Conservation (phyloP, 164 flowering plant genomes). For the Liriodendron chinense region DNA sequence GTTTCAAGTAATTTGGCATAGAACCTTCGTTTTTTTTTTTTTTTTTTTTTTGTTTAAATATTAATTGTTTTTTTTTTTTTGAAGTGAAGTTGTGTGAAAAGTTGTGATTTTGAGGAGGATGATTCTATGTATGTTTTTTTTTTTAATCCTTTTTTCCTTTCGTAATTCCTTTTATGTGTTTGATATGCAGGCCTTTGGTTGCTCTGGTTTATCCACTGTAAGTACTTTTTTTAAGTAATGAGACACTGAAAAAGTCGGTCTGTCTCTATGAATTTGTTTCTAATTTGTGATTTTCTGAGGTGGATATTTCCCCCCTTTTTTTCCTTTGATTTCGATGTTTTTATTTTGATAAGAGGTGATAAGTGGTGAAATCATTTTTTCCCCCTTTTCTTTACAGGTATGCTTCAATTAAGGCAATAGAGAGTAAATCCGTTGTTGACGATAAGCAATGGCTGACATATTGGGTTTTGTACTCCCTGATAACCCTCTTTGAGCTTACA, state of each 20-base stretch:
- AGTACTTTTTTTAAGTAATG: slow-evolving; percentile 25
- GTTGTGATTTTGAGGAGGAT: background rate
- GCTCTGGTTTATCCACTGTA: slow-evolving; percentile 83
- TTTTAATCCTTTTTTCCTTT: background rate
- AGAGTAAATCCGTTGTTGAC: slow-evolving; percentile 61
- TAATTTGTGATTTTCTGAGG: background rate
- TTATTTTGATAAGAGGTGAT: no score
- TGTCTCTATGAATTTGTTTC: background rate
- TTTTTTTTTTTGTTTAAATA: no score
- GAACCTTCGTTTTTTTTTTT: no score
- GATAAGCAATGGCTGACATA: slow-evolving; percentile 93
- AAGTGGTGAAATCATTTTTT: background rate
- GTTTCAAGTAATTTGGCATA: no score
- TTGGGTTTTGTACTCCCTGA: slow-evolving; percentile 79
- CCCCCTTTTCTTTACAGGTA: slow-evolving; percentile 38
- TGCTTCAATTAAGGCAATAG: slow-evolving; percentile 85
- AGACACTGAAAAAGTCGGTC: no score
- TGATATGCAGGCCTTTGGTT: slow-evolving; percentile 72
- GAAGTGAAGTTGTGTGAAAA: background rate
- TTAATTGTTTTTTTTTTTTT: no score
- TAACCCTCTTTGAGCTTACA: slow-evolving; percentile 82
- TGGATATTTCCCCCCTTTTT: background rate
- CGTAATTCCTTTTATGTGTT: slow-evolving; percentile 9
- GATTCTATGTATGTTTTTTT: no score
- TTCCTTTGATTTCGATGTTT: background rate